Conservation (phyloP, 441 rosid genomes). For the Arabidopsis hybrid region DNA sequence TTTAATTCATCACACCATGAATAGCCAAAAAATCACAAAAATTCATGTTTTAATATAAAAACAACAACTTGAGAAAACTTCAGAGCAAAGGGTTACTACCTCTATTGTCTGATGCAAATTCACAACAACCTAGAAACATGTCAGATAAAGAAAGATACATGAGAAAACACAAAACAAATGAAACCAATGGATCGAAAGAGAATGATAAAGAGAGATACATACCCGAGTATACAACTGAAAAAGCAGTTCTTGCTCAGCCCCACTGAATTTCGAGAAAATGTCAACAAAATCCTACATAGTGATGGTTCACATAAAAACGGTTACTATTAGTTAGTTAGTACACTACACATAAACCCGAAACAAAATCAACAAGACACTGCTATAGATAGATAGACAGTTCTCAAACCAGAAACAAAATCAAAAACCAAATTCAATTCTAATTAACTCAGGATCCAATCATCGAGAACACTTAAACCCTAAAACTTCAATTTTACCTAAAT, state of each 20-base stretch:
- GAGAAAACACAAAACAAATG: too few relatives aligned
- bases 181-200: neutral
- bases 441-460: too few relatives aligned
- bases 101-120: slow-evolving; percentile 41
- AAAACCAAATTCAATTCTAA: neutral
- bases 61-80: too few relatives aligned
- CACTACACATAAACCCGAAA: too few relatives aligned
- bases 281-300: slow-evolving; percentile 30
- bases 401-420: too few relatives aligned
- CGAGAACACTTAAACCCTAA: slow-evolving; percentile 16
- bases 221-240: slow-evolving; percentile 41
- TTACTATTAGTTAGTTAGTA: too few relatives aligned
- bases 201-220: neutral
- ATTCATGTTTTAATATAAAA: neutral
- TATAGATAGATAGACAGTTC: too few relatives aligned
- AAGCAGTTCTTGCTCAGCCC: slow-evolving; percentile 33
- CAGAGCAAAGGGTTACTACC: slow-evolving; percentile 25
- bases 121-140: slow-evolving; percentile 45
- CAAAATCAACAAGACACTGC: too few relatives aligned
- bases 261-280: slow-evolving; percentile 36
- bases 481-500: neutral
- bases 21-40: neutral
- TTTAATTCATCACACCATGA: slow-evolving; percentile 10
- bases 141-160: slow-evolving; percentile 1
- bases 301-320: neutral